Conservation (phyloP, 2,329 filamentous ascomycete species). For the Alternaria hordeiaustralica region DNA sequence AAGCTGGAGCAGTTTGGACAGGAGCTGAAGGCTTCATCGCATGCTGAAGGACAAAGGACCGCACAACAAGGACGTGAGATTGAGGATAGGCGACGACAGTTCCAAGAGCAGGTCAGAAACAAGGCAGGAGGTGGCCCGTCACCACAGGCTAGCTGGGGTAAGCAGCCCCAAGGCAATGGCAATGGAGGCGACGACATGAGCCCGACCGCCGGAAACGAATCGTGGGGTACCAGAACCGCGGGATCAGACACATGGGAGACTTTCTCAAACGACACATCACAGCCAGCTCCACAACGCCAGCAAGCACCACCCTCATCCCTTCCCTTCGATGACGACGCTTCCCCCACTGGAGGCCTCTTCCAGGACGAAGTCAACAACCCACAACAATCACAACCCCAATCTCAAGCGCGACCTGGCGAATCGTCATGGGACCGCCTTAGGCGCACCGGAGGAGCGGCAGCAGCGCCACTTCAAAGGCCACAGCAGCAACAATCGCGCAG, state of each 20-base stretch:
- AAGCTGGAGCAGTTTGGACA: conserved; percentile 49
- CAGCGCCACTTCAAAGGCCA: conserved; percentile 19
- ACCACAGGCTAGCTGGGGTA: conserved; percentile 43
- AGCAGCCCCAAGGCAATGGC: conserved; percentile 19
- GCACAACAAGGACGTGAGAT: conserved; percentile 23
- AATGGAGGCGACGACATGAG: conserved; percentile 51
- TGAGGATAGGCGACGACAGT: conserved; percentile 26
- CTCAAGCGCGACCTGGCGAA: conserved; percentile 34
- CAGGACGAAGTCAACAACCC: conserved; percentile 36
- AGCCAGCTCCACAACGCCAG: conserved; percentile 15
- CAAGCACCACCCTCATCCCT: conserved; percentile 16
- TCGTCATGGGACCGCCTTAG: conserved; percentile 56
- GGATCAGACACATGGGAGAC: conserved; percentile 18
- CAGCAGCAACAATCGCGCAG: conserved; percentile 20
- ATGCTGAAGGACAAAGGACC: conserved; percentile 15
- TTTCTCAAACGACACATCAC: conserved; percentile 20
- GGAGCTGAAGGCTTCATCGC: conserved; percentile 41
- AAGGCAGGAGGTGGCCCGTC: conserved; percentile 42
- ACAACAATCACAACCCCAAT: conserved; percentile 11
- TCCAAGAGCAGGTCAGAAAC: conserved; percentile 26
- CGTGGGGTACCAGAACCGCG: conserved; percentile 26
- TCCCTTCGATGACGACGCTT: conserved; percentile 41
- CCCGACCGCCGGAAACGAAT: conserved; percentile 51
- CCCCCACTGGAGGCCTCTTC: conserved; percentile 47
- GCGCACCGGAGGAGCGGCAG: conserved; percentile 31